phyloP scores from a whole-genome alignment of 352 stramenopile species.

The Peronospora belbahrii region DNA sequence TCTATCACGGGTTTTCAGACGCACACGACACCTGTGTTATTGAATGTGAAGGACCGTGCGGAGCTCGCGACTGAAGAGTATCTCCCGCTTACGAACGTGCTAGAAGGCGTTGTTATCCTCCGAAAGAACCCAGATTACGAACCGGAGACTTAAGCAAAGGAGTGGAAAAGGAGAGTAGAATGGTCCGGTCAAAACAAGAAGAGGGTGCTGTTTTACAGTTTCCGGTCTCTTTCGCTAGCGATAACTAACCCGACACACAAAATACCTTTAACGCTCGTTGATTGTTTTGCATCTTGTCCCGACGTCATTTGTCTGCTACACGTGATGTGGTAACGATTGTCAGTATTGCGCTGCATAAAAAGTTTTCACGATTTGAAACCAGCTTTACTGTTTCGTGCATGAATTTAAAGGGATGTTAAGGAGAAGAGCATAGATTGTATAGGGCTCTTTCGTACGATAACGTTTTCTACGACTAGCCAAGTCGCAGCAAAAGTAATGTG shows the following conservation, averaged over 20 bases:
- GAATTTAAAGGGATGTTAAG: background rate
- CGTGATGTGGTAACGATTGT: background rate
- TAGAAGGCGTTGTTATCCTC: conserved; percentile 98
- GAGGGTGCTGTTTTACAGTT: conserved; percentile 12
- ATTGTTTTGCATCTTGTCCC: background rate
- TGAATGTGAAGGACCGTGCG: conserved; percentile 95
- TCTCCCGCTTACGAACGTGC: conserved; percentile 90
- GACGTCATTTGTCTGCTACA: conserved; percentile 1
- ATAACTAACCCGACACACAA: conserved; percentile 30
- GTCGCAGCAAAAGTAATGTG: conserved; percentile 33
- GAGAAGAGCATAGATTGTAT: conserved; percentile 14
- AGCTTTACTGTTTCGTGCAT: conserved; percentile 13
- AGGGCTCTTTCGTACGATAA: conserved; percentile 10
- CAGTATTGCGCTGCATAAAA: too few relatives aligned
- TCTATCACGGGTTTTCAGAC: conserved; percentile 99
- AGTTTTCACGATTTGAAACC: background rate
- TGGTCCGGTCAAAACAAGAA: conserved; percentile 5
- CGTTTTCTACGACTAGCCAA: conserved; percentile 1
- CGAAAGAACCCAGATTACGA: conserved; percentile 94
- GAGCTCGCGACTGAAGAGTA: conserved; percentile 98
- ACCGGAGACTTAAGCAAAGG: conserved; percentile 58
- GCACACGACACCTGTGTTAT: conserved; percentile 97
- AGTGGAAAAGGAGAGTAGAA: conserved; percentile 7
- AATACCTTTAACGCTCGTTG: conserved; percentile 26
- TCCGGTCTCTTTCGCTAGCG: conserved; percentile 11